A percentile compares a stretch with the other conserved stretches of the same genome.
phyloP scores from a whole-genome alignment of 805 yeast species.

The Yarrowia yakushimensis region DNA sequence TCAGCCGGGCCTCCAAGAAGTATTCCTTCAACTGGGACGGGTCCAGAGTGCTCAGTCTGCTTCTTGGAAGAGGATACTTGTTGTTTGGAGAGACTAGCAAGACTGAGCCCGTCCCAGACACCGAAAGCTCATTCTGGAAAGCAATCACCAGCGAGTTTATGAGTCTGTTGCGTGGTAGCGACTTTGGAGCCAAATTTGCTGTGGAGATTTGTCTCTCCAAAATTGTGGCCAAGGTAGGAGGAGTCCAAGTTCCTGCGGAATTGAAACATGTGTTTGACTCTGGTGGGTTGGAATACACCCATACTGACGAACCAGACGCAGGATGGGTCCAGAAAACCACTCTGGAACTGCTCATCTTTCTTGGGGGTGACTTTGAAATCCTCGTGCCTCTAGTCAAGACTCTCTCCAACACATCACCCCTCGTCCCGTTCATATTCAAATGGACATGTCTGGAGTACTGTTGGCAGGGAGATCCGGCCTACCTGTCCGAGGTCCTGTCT shows the following conservation, averaged over 20 bases:
- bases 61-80: not conserved
- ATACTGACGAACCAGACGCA: not conserved
- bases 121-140: not conserved
- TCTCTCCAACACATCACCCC: not conserved
- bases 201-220: not conserved
- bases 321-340: not conserved
- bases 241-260: not conserved
- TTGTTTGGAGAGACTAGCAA: not conserved
- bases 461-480: not conserved
- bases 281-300: not conserved
- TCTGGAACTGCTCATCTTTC: not conserved
- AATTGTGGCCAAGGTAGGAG: not conserved
- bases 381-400: not conserved
- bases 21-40: not conserved
- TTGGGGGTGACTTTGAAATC: not conserved
- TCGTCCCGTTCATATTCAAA: not conserved
- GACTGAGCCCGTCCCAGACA: not conserved
- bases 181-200: not conserved
- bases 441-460: constrained; percentile 5
- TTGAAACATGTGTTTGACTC: not conserved
- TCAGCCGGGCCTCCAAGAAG: not conserved
- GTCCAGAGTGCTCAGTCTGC: not conserved
- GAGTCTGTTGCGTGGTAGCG: not conserved
- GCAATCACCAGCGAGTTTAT: not conserved
- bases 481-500: not conserved